Conservation (phyloP, 2,329 filamentous ascomycete genomes). For the Cladobotryum protrusum region DNA sequence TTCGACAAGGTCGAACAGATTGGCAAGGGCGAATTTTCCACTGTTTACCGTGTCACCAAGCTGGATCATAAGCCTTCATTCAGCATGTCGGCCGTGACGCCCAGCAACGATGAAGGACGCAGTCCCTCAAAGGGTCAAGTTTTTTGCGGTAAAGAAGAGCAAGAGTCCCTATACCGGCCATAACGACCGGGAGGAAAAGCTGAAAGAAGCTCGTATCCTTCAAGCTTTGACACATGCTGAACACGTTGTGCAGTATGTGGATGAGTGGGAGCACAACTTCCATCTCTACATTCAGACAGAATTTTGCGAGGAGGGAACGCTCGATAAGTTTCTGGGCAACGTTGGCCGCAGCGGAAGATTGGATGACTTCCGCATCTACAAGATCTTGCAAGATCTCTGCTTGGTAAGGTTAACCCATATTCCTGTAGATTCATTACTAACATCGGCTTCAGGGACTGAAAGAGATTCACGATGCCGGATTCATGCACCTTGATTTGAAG, state of each 20-base stretch:
- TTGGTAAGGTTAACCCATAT: constrained; percentile 52
- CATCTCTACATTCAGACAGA: constrained; percentile 97
- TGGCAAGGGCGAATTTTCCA: constrained; percentile 87
- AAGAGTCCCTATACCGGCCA: constrained; percentile 71
- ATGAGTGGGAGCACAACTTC: constrained; percentile 80
- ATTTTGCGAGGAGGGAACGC: constrained; percentile 88
- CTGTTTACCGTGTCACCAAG: constrained; percentile 73
- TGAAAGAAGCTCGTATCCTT: constrained; percentile 77
- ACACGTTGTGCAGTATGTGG: constrained; percentile 76
- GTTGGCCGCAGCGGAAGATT: constrained; percentile 78
- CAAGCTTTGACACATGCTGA: constrained; percentile 71
- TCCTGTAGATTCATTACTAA: background rate
- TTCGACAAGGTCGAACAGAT: constrained; percentile 78
- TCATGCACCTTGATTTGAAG: constrained; percentile 80
- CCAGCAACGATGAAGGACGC: constrained; percentile 42
- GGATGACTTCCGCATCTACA: constrained; percentile 98
- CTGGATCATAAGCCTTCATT: constrained; percentile 26
- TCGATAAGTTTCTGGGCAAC: constrained; percentile 78
- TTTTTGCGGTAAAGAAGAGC: constrained; percentile 91
- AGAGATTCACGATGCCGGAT: constrained; percentile 82
- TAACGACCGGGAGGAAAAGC: constrained; percentile 74
- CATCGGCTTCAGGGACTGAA: constrained; percentile 63
- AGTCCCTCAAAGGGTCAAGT: constrained; percentile 53
- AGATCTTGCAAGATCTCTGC: constrained; percentile 82
- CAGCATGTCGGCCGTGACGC: constrained; percentile 39